Conservation (phyloP, 1,284 basidiomycete genomes). For the Thecaphora thlaspeos region DNA sequence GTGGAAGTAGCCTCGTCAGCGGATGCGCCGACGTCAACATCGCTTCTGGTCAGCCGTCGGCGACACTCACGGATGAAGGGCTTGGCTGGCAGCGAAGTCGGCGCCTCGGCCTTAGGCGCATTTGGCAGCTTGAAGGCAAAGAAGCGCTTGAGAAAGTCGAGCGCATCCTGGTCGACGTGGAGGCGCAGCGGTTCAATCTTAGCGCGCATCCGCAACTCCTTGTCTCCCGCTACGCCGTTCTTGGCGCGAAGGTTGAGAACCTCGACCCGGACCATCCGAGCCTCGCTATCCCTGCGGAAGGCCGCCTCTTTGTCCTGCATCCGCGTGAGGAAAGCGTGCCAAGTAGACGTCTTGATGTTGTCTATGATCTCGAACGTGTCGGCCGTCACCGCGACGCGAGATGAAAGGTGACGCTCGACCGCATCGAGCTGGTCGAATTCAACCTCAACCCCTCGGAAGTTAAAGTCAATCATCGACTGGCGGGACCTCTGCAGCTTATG, state of each 20-base stretch:
- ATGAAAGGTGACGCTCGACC: slow-evolving; percentile 24
- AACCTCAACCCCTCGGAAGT: slow-evolving; percentile 67
- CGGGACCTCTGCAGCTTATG: slow-evolving; percentile 71
- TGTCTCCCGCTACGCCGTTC: not conserved
- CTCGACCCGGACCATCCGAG: slow-evolving; percentile 88
- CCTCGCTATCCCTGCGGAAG: slow-evolving; percentile 75
- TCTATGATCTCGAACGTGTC: slow-evolving; percentile 82
- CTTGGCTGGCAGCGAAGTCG: slow-evolving; percentile 2
- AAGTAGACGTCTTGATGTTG: slow-evolving; percentile 96
- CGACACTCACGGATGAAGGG: slow-evolving; percentile 20
- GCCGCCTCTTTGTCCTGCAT: slow-evolving; percentile 28
- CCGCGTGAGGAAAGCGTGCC: slow-evolving; percentile 88
- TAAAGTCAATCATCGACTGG: slow-evolving; percentile 79
- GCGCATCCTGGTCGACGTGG: slow-evolving; percentile 95
- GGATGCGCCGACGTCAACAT: too few relatives aligned
- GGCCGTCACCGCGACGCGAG: slow-evolving; percentile 31
- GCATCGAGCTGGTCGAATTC: slow-evolving; percentile 43
- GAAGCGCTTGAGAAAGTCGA: slow-evolving; percentile 96
- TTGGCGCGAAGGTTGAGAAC: slow-evolving; percentile 58
- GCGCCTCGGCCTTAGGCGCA: not conserved
- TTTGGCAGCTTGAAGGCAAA: slow-evolving; percentile 73
- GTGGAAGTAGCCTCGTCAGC: too few relatives aligned
- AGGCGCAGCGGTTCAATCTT: slow-evolving; percentile 70
- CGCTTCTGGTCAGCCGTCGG: too few relatives aligned
- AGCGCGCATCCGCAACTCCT: slow-evolving; percentile 71